Percentiles rank a stretch among this genome's conserved stretches.
Evolutionary conservation across 148 eudicot species (phyloP).

Genomic region (Fagopyrum esculentum): DNA sequence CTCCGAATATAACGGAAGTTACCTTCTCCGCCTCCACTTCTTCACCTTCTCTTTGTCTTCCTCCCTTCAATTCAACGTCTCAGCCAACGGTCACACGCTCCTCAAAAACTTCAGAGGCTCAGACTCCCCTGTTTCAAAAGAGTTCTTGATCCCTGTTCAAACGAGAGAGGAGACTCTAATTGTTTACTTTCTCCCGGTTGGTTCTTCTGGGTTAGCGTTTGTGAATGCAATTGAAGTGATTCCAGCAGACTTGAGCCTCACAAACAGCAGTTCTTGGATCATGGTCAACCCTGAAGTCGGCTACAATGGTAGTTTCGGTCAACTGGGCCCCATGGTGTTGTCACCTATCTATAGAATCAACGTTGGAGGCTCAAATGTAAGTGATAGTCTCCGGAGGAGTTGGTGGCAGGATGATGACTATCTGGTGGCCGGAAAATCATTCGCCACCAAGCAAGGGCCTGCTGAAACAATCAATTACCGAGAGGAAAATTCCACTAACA

Average conservation of each 20-base stretch:
- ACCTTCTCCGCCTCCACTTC: conserved; percentile 11
- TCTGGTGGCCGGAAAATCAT: background rate
- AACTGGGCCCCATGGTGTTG: background rate
- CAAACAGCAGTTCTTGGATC: background rate
- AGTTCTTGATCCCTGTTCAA: conserved; percentile 8
- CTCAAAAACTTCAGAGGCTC: background rate
- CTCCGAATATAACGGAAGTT: conserved; percentile 9
- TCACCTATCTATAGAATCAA: conserved; percentile 11
- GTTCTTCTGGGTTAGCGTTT: conserved; percentile 22
- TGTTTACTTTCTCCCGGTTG: conserved; percentile 25
- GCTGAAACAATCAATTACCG: conserved; percentile 5
- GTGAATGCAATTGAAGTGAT: conserved; percentile 41
- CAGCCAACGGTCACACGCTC: background rate
- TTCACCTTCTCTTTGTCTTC: background rate
- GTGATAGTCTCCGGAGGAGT: conserved; percentile 23
- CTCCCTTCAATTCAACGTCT: background rate
- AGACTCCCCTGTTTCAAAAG: background rate
- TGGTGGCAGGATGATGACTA: conserved; percentile 22
- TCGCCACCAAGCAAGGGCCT: conserved; percentile 12
- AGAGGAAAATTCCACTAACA: conserved; percentile 1
- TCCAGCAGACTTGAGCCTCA: conserved; percentile 12
- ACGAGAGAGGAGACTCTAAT: background rate
- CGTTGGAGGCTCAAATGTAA: conserved; percentile 22
- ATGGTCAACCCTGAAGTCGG: background rate
- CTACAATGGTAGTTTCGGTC: background rate